A percentile compares a stretch with the other conserved stretches of the same genome.
Conservation (phyloP, 1,139 yeast genomes). For the Hanseniaspora uvarum region DNA sequence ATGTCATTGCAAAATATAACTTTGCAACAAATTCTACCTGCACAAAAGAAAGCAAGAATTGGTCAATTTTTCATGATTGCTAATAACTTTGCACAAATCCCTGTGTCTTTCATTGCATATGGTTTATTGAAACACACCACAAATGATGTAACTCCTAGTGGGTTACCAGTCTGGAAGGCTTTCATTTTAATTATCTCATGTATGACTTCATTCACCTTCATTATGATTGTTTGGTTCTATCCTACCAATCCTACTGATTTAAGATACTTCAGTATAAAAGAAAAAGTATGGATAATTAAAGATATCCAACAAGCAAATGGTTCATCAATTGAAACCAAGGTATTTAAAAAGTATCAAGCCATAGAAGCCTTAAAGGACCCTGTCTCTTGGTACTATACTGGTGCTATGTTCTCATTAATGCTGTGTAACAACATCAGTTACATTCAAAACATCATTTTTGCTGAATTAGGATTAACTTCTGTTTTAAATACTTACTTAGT, state of each 20-base stretch:
- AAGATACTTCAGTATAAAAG: slow-evolving; percentile 33
- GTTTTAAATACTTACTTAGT: slow-evolving; percentile 42
- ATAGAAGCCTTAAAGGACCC: slow-evolving; percentile 41
- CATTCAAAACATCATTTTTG: slow-evolving; percentile 39
- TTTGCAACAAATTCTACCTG: slow-evolving; percentile 38
- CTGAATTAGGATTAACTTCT: slow-evolving; percentile 36
- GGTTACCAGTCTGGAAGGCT: slow-evolving; percentile 34
- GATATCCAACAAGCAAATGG: slow-evolving; percentile 37
- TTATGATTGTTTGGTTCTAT: slow-evolving; percentile 28
- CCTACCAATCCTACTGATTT: slow-evolving; percentile 41
- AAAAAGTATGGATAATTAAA: slow-evolving; percentile 39
- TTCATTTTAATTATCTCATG: slow-evolving; percentile 40
- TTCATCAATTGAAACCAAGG: slow-evolving; percentile 39
- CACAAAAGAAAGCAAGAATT: slow-evolving; percentile 35
- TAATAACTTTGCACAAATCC: slow-evolving; percentile 33
- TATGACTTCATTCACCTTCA: slow-evolving; percentile 32
- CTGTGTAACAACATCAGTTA: slow-evolving; percentile 42
- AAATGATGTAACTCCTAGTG: slow-evolving; percentile 16
- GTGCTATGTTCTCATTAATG: slow-evolving; percentile 33
- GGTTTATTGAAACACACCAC: slow-evolving; percentile 33
- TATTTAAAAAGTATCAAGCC: slow-evolving; percentile 37
- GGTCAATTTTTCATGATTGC: slow-evolving; percentile 40
- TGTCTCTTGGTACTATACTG: slow-evolving; percentile 37
- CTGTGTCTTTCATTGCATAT: slow-evolving; percentile 40
- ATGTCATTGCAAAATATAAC: slow-evolving; percentile 36